phyloP scores from a whole-genome alignment of 257 asterid genomes.

The Nicotiana benthamiana region DNA sequence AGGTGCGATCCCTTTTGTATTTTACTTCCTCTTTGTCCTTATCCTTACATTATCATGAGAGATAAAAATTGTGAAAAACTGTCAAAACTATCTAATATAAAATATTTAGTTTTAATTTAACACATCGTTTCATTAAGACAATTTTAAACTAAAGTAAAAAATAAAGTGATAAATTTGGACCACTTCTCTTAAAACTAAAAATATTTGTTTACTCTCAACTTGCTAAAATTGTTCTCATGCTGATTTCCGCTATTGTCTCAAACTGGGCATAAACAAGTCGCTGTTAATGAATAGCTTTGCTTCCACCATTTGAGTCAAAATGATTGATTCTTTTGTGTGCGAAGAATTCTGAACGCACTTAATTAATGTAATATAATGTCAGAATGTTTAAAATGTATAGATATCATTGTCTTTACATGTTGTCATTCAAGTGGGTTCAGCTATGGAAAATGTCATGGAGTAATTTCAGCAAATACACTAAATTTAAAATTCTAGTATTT shows the following conservation, averaged over 20 bases:
- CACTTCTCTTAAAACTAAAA: neutral
- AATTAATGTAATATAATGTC: neutral
- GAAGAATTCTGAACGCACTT: neutral
- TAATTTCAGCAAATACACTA: neutral
- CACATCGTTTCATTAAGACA: no score
- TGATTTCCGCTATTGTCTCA: neutral
- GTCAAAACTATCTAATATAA: no score
- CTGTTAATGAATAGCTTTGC: neutral
- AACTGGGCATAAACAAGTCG: neutral
- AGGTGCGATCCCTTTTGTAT: conserved; percentile 29
- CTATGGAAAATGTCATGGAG: neutral
- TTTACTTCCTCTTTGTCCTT: neutral
- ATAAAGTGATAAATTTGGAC: no score
- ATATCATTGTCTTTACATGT: neutral
- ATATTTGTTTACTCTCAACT: neutral
- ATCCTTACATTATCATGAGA: neutral
- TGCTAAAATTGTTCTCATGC: neutral
- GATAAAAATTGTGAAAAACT: no score
- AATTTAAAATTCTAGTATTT: neutral
- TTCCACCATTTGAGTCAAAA: neutral
- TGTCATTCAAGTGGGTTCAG: neutral
- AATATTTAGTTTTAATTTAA: no score
- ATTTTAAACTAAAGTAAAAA: no score
- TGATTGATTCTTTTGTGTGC: neutral
- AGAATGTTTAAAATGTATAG: neutral